Conservation (phyloP, 306 rosid species). For the Begonia fuchsioides region DNA sequence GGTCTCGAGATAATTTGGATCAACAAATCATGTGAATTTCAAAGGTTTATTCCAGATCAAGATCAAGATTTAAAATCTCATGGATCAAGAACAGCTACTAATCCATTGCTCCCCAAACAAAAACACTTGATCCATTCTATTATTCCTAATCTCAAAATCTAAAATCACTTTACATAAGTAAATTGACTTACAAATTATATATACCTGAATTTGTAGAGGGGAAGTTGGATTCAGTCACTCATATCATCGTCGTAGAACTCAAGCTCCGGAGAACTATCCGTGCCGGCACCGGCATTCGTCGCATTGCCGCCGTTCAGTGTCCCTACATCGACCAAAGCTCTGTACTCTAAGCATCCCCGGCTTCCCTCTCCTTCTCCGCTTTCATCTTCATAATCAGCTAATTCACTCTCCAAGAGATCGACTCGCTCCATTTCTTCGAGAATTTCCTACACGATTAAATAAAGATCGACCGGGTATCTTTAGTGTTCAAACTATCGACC, state of each 20-base stretch:
- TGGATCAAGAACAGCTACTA: no score
- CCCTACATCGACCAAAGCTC: slow-evolving; percentile 29
- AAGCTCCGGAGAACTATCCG: slow-evolving; percentile 21
- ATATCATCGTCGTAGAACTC: slow-evolving; percentile 59
- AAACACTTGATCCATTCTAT: no score
- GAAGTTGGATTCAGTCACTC: slow-evolving; percentile 24
- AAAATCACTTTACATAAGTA: no score
- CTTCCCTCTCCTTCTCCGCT: slow-evolving; percentile 23
- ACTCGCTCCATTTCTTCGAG: slow-evolving; percentile 38
- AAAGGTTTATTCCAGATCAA: no score
- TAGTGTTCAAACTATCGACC: no score
- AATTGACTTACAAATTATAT: background rate
- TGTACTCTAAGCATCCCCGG: slow-evolving; percentile 43
- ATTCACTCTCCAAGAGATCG: slow-evolving; percentile 50
- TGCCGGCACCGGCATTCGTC: slow-evolving; percentile 38
- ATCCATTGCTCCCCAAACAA: no score
- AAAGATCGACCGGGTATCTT: no score
- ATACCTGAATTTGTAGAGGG: slow-evolving; percentile 6
- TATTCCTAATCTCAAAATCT: no score
- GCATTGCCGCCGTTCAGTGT: slow-evolving; percentile 29
- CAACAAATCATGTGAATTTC: no score
- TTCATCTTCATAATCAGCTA: slow-evolving; percentile 52
- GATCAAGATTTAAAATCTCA: no score
- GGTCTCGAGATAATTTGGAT: no score
- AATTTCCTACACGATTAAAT: slow-evolving; percentile 22